Percentiles rank a stretch among this genome's conserved stretches.
Evolutionary conservation across 225 moss, liverwort and hornwort species (phyloP).

Genomic region (Pseudisothecium myosuroides): DNA sequence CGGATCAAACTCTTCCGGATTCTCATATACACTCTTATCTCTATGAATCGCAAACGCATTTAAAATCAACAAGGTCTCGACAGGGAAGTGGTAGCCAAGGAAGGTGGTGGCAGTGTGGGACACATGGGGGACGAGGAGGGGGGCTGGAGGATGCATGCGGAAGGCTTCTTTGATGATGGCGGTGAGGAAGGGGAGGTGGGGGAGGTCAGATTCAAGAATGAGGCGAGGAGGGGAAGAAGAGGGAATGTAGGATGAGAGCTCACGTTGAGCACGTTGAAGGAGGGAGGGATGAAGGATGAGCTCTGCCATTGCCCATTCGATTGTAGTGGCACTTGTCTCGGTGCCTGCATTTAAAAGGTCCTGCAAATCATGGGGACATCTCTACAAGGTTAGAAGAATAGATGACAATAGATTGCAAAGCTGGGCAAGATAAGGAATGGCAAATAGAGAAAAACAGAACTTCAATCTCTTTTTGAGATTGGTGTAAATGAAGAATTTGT

Average conservation of each 20-base stretch:
- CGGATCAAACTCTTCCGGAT: slow-evolving; percentile 11
- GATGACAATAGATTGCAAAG: too few species aligned
- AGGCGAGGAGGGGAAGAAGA: not conserved
- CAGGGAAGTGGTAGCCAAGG: slow-evolving; percentile 8
- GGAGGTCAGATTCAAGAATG: slow-evolving; percentile 22
- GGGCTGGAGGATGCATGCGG: slow-evolving; percentile 15
- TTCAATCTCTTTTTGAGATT: too few species aligned
- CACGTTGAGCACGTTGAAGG: too few species aligned
- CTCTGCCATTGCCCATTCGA: too few species aligned
- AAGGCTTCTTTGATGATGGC: slow-evolving; percentile 31
- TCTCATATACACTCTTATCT: slow-evolving; percentile 11
- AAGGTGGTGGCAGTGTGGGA: not conserved
- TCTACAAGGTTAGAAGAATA: too few species aligned
- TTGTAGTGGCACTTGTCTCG: too few species aligned
- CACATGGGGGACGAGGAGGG: not conserved
- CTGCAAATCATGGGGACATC: too few species aligned
- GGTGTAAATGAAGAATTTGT: too few species aligned
- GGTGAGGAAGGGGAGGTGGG: slow-evolving; percentile 15
- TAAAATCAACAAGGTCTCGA: slow-evolving; percentile 8
- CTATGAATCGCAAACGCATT: slow-evolving; percentile 20
- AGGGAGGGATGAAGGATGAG: too few species aligned
- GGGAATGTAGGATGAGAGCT: not conserved
- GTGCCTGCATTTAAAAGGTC: too few species aligned
- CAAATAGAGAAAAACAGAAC: too few species aligned
- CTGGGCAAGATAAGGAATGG: too few species aligned